Evolutionary conservation across 768 basidiomycete genomes (phyloP).

Genomic region (Pseudohyphozyma bogoriensis): DNA sequence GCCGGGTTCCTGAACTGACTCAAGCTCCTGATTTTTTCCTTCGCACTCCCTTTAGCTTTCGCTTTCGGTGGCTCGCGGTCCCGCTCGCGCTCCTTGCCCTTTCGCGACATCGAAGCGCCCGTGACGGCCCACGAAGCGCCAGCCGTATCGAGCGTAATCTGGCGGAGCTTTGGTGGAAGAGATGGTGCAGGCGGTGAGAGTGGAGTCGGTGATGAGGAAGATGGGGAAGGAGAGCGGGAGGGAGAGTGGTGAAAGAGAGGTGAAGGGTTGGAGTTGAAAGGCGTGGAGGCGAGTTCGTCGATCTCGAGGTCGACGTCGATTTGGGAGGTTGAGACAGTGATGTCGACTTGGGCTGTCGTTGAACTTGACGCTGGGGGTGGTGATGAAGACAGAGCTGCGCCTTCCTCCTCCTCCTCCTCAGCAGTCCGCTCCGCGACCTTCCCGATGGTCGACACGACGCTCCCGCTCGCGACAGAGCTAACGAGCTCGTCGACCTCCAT

Average conservation of each 20-base stretch:
- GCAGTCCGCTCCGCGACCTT: not conserved
- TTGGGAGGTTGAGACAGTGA: not conserved
- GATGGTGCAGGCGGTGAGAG: too few relatives aligned
- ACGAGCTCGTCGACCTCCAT: too few relatives aligned
- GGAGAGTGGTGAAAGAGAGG: not conserved
- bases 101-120: too few relatives aligned
- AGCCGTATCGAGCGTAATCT: conserved; percentile 49
- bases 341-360: too few relatives aligned
- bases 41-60: not conserved
- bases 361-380: too few relatives aligned
- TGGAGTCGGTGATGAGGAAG: too few relatives aligned
- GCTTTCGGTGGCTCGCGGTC: not conserved
- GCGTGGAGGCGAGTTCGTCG: not conserved
- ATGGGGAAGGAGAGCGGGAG: conserved; percentile 3
- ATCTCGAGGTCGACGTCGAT: not conserved
- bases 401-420: not conserved
- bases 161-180: conserved; percentile 27
- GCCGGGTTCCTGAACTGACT: not conserved
- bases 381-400: not conserved
- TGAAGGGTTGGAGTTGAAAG: not conserved
- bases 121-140: conserved; percentile 51
- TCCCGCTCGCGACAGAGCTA: too few relatives aligned
- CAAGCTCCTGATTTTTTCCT: not conserved
- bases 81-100: conserved; percentile 28
- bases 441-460: too few relatives aligned